A percentile compares a stretch with the other conserved stretches of the same genome.
These are phyloP conservation scores for Aphanoascus verrucosus DNA, from an alignment of 2,329 filamentous ascomycete species.

Conservation along the genomic window DNA sequence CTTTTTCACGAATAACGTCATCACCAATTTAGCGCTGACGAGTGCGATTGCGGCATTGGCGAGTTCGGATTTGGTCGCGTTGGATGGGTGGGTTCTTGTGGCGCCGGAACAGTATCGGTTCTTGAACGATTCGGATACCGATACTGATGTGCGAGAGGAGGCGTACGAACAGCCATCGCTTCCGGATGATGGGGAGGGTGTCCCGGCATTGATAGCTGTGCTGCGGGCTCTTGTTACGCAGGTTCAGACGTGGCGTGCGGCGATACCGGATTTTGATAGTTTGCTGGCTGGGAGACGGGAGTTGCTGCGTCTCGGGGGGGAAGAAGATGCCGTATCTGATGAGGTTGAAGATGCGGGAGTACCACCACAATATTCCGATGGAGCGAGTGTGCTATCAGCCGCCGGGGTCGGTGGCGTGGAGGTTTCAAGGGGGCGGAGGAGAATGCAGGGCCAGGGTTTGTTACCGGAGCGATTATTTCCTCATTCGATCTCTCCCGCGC, in stretches of 20 bases:
- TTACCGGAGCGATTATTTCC: conserved; percentile 8
- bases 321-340: background rate
- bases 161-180: conserved; percentile 38
- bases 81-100: conserved; percentile 84
- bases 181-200: conserved; percentile 40
- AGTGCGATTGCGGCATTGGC: conserved; percentile 72
- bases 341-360: background rate
- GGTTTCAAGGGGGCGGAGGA: conserved; percentile 22
- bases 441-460: conserved; percentile 13
- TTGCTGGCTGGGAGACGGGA: conserved; percentile 51
- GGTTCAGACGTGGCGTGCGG: conserved; percentile 50
- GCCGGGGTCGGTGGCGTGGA: conserved; percentile 7
- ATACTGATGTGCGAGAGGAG: conserved; percentile 15
- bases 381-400: conserved; percentile 11
- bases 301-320: conserved; percentile 24
- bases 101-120: conserved; percentile 56
- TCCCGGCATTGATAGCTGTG: conserved; percentile 42
- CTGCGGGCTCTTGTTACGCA: conserved; percentile 53
- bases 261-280: conserved; percentile 62
- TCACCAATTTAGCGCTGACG: conserved; percentile 81
- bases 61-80: conserved; percentile 69
- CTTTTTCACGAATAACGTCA: conserved; percentile 83
- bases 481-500: conserved; percentile 19
- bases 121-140: conserved; percentile 18
- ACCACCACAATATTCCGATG: conserved; percentile 12